phyloP scores from a whole-genome alignment of 805 yeast genomes.

The Starmerella floricola region DNA sequence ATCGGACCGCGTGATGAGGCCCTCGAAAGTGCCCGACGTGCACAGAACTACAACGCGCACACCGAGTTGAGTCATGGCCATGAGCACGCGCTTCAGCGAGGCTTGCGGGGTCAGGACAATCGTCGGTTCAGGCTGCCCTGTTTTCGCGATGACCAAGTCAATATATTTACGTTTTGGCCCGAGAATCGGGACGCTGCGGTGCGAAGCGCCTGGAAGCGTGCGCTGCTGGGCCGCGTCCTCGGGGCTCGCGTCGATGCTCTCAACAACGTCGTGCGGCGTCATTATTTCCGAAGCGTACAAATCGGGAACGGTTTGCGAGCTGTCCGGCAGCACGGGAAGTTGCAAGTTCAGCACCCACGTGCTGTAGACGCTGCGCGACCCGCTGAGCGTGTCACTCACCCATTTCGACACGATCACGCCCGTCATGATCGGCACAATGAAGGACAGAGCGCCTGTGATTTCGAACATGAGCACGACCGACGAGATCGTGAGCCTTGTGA shows the following conservation, averaged over 20 bases:
- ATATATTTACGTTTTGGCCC: slow-evolving; percentile 10
- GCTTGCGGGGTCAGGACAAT: slow-evolving; percentile 15
- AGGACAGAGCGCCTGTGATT: slow-evolving; percentile 72
- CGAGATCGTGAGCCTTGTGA: slow-evolving; percentile 66
- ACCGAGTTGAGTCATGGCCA: slow-evolving; percentile 16
- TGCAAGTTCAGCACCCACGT: slow-evolving; percentile 5
- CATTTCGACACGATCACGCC: slow-evolving; percentile 67
- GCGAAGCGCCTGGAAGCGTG: neutral
- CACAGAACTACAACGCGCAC: slow-evolving; percentile 18
- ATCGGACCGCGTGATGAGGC: slow-evolving; percentile 16
- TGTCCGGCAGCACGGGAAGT: slow-evolving; percentile 14
- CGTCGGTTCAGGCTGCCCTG: slow-evolving; percentile 16
- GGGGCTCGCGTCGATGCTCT: neutral
- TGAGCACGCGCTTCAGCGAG: slow-evolving; percentile 9
- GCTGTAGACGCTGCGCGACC: slow-evolving; percentile 34
- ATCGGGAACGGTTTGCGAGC: slow-evolving; percentile 10
- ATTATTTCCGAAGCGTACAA: slow-evolving; percentile 12
- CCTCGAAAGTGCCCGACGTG: slow-evolving; percentile 8
- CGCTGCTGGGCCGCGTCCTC: neutral
- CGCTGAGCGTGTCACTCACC: slow-evolving; percentile 50
- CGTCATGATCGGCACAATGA: slow-evolving; percentile 74
- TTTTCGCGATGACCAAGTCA: slow-evolving; percentile 7
- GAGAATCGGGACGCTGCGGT: slow-evolving; percentile 15
- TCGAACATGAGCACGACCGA: slow-evolving; percentile 74
- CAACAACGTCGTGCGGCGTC: slow-evolving; percentile 7